Percentiles rank a stretch among this genome's conserved stretches.
Evolutionary conservation across 2,329 filamentous ascomycete species (phyloP).

Genomic region (Fusarium bactridioides): DNA sequence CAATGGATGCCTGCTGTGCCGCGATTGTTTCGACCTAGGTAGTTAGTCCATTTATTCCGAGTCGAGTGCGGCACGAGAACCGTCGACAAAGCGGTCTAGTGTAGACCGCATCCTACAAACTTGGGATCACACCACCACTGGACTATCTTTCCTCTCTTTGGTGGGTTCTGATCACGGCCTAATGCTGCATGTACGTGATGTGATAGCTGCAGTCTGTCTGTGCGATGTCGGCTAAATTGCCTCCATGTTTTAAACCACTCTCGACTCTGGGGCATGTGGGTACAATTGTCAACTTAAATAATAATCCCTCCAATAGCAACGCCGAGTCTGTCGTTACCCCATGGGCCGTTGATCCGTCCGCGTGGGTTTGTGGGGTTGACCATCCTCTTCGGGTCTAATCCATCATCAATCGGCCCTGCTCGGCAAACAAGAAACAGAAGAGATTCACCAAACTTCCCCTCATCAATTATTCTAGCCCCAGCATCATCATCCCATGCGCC

Average conservation of each 20-base stretch:
- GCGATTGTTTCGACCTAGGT: too few relatives aligned
- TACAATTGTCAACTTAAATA: not conserved
- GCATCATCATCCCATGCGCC: not conserved
- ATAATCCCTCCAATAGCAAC: conserved; percentile 7
- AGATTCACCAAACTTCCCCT: conserved; percentile 4
- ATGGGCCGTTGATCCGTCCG: not conserved
- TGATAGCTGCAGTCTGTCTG: not conserved
- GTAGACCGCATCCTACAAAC: not conserved
- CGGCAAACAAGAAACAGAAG: not conserved
- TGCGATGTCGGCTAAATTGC: conserved; percentile 14
- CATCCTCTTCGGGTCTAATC: conserved; percentile 6
- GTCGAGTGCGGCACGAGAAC: not conserved
- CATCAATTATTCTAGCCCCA: not conserved
- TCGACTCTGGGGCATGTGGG: conserved; percentile 5
- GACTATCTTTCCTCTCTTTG: not conserved
- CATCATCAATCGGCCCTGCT: not conserved
- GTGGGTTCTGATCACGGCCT: not conserved
- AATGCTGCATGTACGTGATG: not conserved
- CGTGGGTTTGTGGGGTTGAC: not conserved
- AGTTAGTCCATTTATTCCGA: too few relatives aligned
- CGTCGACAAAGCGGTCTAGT: not conserved
- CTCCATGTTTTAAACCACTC: conserved; percentile 9
- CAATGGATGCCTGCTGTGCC: not conserved
- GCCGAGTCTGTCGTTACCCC: not conserved
- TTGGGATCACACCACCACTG: not conserved